These are phyloP conservation scores for Paraconiothyrium sp. DNA, from an alignment of 2,329 filamentous ascomycete genomes.

Conservation along the genomic window DNA sequence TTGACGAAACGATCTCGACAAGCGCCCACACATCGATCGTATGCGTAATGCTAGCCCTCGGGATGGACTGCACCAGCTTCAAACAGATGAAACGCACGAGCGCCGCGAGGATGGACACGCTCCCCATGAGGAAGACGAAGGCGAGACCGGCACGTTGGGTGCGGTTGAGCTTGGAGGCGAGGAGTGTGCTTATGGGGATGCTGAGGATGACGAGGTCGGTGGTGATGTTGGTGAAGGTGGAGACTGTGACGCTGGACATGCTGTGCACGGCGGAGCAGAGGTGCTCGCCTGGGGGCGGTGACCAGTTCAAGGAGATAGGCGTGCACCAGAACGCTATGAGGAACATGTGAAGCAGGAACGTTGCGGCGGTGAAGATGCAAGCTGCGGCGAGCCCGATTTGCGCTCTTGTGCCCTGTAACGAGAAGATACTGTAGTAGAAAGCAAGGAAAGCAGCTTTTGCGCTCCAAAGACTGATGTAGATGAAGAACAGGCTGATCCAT, in stretches of 20 bases:
- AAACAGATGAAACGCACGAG: constrained; percentile 39
- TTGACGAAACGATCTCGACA: constrained; percentile 40
- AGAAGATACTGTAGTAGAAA: constrained; percentile 43
- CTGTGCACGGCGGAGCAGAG: constrained; percentile 38
- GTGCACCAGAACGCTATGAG: constrained; percentile 43
- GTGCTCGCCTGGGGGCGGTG: constrained; percentile 25
- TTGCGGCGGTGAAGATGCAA: constrained; percentile 34
- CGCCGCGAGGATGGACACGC: constrained; percentile 36
- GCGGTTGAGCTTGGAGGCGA: constrained; percentile 27
- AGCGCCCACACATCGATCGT: constrained; percentile 47
- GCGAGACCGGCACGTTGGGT: constrained; percentile 33
- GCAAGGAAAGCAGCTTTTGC: constrained; percentile 42
- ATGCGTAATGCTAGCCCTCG: constrained; percentile 40
- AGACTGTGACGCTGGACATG: constrained; percentile 37
- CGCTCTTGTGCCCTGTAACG: constrained; percentile 29
- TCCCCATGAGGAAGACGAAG: constrained; percentile 42
- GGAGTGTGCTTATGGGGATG: constrained; percentile 38
- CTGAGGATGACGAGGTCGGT: constrained; percentile 40
- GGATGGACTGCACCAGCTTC: constrained; percentile 34
- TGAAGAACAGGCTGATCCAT: constrained; percentile 44
- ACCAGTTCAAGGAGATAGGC: constrained; percentile 35
- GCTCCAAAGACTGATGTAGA: constrained; percentile 42
- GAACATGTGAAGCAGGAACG: constrained; percentile 41
- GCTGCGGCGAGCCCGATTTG: constrained; percentile 28
- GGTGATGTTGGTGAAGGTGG: constrained; percentile 39